Evolutionary conservation across 257 asterid genomes (phyloP), one percentile per base, ranked within the genome.

Genomic region (Nicotiana benthamiana): DNA sequence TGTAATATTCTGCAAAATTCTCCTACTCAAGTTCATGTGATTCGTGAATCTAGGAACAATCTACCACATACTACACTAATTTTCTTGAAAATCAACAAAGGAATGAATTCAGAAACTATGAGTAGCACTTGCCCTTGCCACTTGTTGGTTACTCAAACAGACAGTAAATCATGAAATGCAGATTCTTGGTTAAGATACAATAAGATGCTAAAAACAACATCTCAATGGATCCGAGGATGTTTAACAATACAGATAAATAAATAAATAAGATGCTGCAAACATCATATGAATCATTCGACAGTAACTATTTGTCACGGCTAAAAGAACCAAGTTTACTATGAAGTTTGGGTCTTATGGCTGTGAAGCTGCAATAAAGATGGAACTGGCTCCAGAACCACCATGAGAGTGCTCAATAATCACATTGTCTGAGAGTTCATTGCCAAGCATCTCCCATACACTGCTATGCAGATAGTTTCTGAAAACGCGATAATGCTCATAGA

Each of bases 381-480:
- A 84, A 74, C 93, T 94, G 34, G 96, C 92, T 0, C 93, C 96
- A 4, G 96, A 91, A 51, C 94, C 98, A 5, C 98, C 97, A 74
- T 90, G 97, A 59, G 92, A 87, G 63, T 90, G 92, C 78, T 93
- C 94, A 4, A 93, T 87, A 28, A 89, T 82, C 76, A 92, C 90
- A 28, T 92, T 92, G 62, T 91, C 93, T 0, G 93, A 90, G 12
- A 88, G 89, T 40, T 89, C 97, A 24, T 83, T 80, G 24, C 98
- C 98, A 1, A 93, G 91, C 93, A 93, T 90, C 75, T 93, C 97
- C 97, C 95, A 91, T 1, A 93, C 97, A 34, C 90, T 89, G 88
- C 97, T 89, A 65, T 93, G 96, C 17, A 93, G 85, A 83, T 92
- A 93, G 82, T 92, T 92, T 79, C 97, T 83, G 53, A 89, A 92